Percentiles rank a stretch among this genome's conserved stretches.
phyloP scores from a whole-genome alignment of 257 asterid species.

The Thymus quinquecostatus region DNA sequence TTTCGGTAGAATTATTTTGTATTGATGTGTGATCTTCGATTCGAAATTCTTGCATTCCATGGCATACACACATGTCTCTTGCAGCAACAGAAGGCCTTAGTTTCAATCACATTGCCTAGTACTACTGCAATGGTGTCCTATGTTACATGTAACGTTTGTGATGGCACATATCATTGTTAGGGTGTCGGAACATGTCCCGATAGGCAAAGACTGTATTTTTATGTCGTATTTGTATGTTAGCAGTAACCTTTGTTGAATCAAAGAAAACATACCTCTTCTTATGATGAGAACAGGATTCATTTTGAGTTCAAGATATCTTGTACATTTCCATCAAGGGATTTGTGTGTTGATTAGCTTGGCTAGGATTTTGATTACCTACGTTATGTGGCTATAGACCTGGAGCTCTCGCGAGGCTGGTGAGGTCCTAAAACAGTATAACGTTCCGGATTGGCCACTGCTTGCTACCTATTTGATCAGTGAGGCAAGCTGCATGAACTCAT shows the following conservation, averaged over 20 bases:
- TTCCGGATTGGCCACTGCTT: constrained; percentile 95
- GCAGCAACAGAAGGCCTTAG: not conserved
- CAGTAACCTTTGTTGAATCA: not conserved
- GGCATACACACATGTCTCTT: not conserved
- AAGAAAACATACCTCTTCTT: constrained; percentile 13
- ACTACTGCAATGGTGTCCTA: not conserved
- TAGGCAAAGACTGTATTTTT: not conserved
- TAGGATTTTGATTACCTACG: not conserved
- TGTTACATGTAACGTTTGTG: not conserved
- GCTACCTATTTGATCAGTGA: constrained; percentile 92
- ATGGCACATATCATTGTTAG: not conserved
- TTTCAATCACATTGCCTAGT: not conserved
- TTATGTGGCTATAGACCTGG: constrained; percentile 64
- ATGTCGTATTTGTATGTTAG: not conserved
- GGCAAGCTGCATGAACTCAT: constrained; percentile 65
- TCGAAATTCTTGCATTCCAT: not conserved
- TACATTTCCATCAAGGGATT: constrained; percentile 6
- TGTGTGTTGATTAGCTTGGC: not conserved
- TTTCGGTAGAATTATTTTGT: no score
- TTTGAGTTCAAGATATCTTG: not conserved
- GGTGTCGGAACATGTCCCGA: not conserved
- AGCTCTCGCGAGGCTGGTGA: constrained; percentile 72
- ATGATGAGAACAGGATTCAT: not conserved
- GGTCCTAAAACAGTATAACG: constrained; percentile 62
- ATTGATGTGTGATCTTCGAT: no score